Evolutionary conservation across 2,329 filamentous ascomycete genomes (phyloP).

Genomic region (Pseudogymnoascus sp.): DNA sequence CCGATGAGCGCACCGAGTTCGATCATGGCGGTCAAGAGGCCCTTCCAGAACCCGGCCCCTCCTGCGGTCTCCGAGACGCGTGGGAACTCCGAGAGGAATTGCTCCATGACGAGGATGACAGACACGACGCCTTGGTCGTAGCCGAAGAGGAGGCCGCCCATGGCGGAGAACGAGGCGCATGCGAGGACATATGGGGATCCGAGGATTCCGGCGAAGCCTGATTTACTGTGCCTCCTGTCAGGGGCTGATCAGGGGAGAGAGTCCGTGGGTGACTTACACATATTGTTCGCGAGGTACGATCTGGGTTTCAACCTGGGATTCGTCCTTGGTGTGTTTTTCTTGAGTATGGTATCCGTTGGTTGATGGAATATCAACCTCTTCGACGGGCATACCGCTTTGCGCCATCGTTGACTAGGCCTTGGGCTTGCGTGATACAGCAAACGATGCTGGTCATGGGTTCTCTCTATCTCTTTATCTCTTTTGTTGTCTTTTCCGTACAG

Average conservation of each 20-base stretch:
- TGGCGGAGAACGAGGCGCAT: conserved; percentile 28
- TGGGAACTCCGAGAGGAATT: conserved; percentile 28
- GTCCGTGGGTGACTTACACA: not conserved
- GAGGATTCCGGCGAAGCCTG: conserved; percentile 27
- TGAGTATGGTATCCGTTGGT: not conserved
- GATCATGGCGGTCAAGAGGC: conserved; percentile 44
- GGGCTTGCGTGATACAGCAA: conserved; percentile 1
- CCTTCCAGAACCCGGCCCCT: conserved; percentile 17
- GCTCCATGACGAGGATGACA: conserved; percentile 31
- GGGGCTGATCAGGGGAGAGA: not conserved
- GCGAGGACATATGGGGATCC: conserved; percentile 27
- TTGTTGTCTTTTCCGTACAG: not conserved
- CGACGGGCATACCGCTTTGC: conserved; percentile 3
- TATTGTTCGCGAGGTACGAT: not conserved
- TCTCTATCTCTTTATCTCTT: not conserved
- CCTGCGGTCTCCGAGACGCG: conserved; percentile 28
- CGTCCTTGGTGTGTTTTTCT: not conserved
- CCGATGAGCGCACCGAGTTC: conserved; percentile 41
- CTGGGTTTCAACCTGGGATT: not conserved
- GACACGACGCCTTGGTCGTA: conserved; percentile 36
- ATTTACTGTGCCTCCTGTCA: not conserved
- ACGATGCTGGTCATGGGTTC: not conserved
- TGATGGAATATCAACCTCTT: not conserved
- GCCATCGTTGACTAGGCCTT: conserved; percentile 5
- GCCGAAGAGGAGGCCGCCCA: conserved; percentile 35